Percentiles rank a stretch among this genome's conserved stretches.
Evolutionary conservation across 2,329 filamentous ascomycete genomes (phyloP).

Genomic region (Paraconiothyrium sp.): DNA sequence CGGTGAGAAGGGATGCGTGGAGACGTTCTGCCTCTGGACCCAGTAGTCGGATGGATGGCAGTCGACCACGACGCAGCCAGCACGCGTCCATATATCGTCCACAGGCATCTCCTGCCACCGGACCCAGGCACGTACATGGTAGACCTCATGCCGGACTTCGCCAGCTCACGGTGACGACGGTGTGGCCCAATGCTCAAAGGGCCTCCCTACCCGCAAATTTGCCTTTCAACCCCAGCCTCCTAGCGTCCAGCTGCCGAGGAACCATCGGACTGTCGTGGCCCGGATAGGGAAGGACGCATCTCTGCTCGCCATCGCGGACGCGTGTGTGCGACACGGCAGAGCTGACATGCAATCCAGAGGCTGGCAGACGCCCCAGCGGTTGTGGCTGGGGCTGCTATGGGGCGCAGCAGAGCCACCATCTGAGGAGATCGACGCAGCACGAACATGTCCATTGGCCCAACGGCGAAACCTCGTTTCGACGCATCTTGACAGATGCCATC

Average conservation of each 20-base stretch:
- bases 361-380: conserved; percentile 31
- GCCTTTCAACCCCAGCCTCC: conserved; percentile 35
- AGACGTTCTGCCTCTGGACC: conserved; percentile 23
- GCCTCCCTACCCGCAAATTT: conserved; percentile 24
- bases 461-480: conserved; percentile 36
- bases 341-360: conserved; percentile 56
- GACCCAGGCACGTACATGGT: not conserved
- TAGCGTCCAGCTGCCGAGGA: conserved; percentile 17
- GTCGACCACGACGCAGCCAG: conserved; percentile 54
- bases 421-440: conserved; percentile 7
- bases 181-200: conserved; percentile 21
- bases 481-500: conserved; percentile 31
- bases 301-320: conserved; percentile 36
- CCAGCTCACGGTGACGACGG: conserved; percentile 40
- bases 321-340: conserved; percentile 66
- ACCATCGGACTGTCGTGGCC: conserved; percentile 21
- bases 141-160: conserved; percentile 50
- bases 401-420: conserved; percentile 14
- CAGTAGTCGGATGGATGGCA: conserved; percentile 40
- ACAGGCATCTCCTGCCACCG: conserved; percentile 50
- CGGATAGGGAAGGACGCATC: conserved; percentile 25
- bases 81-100: conserved; percentile 68
- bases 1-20: conserved; percentile 42
- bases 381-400: conserved; percentile 52
- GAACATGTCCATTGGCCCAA: conserved; percentile 18